These are phyloP conservation scores for Microdochium paspali DNA, from an alignment of 2,329 filamentous ascomycete genomes.

Conservation along the genomic window DNA sequence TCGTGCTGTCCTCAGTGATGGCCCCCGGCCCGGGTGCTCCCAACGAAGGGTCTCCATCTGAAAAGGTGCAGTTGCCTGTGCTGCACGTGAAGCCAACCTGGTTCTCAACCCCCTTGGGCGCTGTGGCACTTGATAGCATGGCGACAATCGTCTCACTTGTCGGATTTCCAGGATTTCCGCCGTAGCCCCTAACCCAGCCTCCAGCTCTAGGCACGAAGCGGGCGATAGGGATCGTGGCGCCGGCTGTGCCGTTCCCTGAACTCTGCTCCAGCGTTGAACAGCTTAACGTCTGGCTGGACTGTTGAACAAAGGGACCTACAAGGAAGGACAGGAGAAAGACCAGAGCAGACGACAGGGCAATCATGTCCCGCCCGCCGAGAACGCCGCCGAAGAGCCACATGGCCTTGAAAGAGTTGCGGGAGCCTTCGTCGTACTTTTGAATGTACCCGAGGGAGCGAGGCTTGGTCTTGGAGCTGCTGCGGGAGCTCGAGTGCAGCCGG, in stretches of 20 bases:
- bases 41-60: background rate
- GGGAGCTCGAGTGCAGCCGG: background rate
- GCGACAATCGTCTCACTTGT: background rate
- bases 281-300: background rate
- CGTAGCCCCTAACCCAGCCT: background rate
- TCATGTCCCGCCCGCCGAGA: background rate
- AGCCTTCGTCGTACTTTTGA: background rate
- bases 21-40: background rate
- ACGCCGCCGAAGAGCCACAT: background rate
- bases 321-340: background rate
- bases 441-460: background rate
- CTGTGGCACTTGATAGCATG: background rate
- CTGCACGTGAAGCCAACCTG: background rate
- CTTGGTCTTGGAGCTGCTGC: background rate
- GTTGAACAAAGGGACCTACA: background rate
- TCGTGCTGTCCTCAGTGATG: background rate
- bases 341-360: background rate
- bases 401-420: background rate
- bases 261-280: background rate
- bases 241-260: too few relatives aligned
- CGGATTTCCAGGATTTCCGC: background rate
- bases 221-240: background rate
- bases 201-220: background rate
- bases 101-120: background rate
- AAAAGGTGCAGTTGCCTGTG: conserved; percentile 3